Conservation (phyloP, 2,329 filamentous ascomycete genomes). For the Teratosphaeria destructans region DNA sequence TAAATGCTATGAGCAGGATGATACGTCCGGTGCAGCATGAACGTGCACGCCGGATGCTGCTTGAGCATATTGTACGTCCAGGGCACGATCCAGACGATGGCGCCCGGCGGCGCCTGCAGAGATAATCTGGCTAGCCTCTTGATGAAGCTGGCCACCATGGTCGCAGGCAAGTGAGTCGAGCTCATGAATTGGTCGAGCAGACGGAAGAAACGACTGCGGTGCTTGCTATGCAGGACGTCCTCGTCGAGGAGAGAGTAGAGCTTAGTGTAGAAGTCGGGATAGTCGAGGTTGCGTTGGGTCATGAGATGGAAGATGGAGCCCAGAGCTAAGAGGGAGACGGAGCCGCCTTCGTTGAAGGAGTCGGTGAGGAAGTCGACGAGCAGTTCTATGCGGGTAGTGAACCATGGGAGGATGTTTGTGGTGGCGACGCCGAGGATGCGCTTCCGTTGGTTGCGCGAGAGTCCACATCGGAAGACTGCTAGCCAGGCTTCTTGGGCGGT, state of each 20-base stretch:
- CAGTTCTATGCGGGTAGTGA: slow-evolving; percentile 66
- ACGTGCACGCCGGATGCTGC: slow-evolving; percentile 79
- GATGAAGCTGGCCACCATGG: slow-evolving; percentile 88
- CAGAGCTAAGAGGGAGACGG: slow-evolving; percentile 75
- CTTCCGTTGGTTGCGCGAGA: slow-evolving; percentile 68
- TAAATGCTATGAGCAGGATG: slow-evolving; percentile 25
- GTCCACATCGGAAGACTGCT: slow-evolving; percentile 56
- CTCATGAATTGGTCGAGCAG: slow-evolving; percentile 81
- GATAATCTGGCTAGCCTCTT: slow-evolving; percentile 80
- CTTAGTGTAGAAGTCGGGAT: slow-evolving; percentile 71
- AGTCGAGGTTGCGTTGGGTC: slow-evolving; percentile 86
- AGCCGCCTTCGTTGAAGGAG: slow-evolving; percentile 78
- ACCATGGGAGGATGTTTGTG: slow-evolving; percentile 76
- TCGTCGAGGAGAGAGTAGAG: slow-evolving; percentile 86
- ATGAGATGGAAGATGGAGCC: slow-evolving; percentile 95
- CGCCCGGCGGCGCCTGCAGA: slow-evolving; percentile 79
- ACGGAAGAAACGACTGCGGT: slow-evolving; percentile 87
- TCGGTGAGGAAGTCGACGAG: slow-evolving; percentile 96
- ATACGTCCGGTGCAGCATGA: slow-evolving; percentile 75
- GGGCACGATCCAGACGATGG: slow-evolving; percentile 78
- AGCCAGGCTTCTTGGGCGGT: slow-evolving; percentile 82
- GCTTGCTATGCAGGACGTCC: slow-evolving; percentile 81
- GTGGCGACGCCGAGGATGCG: slow-evolving; percentile 64
- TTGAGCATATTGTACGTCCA: slow-evolving; percentile 95
- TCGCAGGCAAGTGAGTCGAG: slow-evolving; percentile 85